A percentile compares a stretch with the other conserved stretches of the same genome.
phyloP scores from a whole-genome alignment of 768 basidiomycete species.

The Mycena galericulata region DNA sequence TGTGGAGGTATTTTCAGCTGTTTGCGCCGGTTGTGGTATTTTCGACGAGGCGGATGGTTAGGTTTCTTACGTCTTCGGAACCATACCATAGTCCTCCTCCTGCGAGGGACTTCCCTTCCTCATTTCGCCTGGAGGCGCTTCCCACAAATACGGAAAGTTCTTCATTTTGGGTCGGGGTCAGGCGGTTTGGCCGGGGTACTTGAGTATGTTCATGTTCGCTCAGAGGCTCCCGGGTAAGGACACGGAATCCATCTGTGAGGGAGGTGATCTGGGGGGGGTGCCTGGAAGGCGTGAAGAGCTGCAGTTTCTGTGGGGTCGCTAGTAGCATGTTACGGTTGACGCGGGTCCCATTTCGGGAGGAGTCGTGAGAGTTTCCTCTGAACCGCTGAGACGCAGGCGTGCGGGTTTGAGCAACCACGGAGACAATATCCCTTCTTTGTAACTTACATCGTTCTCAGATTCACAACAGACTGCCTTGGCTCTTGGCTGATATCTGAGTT shows the following conservation, averaged over 20 bases:
- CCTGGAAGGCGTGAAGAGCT: too few species aligned
- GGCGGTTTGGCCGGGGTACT: background rate
- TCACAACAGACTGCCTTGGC: too few species aligned
- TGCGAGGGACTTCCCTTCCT: background rate
- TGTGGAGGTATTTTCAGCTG: background rate
- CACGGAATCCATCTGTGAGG: constrained; percentile 4
- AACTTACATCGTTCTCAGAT: too few species aligned
- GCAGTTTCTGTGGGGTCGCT: background rate
- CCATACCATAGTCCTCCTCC: background rate
- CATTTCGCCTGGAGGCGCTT: background rate
- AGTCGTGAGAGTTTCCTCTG: background rate
- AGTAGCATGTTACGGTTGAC: background rate
- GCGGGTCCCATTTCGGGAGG: constrained; percentile 19
- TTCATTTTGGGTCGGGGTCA: background rate
- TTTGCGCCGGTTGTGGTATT: background rate
- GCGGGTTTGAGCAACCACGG: constrained; percentile 10
- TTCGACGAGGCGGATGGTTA: background rate
- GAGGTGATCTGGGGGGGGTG: background rate
- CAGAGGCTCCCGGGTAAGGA: background rate
- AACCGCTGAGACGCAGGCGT: background rate
- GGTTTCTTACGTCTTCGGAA: background rate
- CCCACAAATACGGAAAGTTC: background rate
- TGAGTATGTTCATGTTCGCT: background rate
- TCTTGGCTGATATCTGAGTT: too few species aligned
- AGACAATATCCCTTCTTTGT: background rate